phyloP scores from a whole-genome alignment of 2,329 filamentous ascomycete species.

The Aspergillus viridinutans region DNA sequence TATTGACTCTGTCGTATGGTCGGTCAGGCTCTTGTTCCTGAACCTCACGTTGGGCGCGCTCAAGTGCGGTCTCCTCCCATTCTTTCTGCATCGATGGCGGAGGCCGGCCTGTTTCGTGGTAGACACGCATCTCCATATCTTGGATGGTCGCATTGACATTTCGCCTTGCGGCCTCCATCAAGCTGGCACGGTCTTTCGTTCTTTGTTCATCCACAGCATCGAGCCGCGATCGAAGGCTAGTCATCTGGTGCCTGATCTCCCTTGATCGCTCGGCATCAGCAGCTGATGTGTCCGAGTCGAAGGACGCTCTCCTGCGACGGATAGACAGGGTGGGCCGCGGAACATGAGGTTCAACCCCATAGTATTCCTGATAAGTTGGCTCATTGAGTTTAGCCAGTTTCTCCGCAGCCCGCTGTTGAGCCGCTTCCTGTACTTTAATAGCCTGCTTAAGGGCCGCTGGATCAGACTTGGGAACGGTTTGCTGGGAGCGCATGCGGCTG shows the following conservation, averaged over 20 bases:
- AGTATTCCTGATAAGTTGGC: constrained; percentile 71
- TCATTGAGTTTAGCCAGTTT: constrained; percentile 75
- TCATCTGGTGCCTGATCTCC: constrained; percentile 74
- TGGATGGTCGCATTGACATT: constrained; percentile 79
- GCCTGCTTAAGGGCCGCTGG: constrained; percentile 20
- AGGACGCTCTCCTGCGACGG: constrained; percentile 62
- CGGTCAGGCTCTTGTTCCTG: constrained; percentile 60
- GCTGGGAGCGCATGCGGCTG: constrained; percentile 30
- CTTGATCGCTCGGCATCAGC: constrained; percentile 66
- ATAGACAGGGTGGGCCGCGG: constrained; percentile 48
- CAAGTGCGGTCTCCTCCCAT: constrained; percentile 74
- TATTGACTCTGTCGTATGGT: constrained; percentile 55
- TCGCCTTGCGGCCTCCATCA: constrained; percentile 75
- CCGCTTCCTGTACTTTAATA: constrained; percentile 70
- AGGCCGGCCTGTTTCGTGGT: constrained; percentile 69
- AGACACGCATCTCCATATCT: constrained; percentile 77
- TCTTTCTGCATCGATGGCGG: constrained; percentile 65
- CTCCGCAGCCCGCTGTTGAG: constrained; percentile 80
- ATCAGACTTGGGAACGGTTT: constrained; percentile 25
- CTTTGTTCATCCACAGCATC: constrained; percentile 40
- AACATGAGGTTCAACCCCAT: constrained; percentile 55
- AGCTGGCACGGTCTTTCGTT: constrained; percentile 66
- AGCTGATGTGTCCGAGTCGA: constrained; percentile 57
- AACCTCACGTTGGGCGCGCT: constrained; percentile 61
- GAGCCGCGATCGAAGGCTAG: constrained; percentile 67